These are phyloP conservation scores for Cajanus cajan DNA, from an alignment of 306 rosid genomes.

Conservation along the genomic window DNA sequence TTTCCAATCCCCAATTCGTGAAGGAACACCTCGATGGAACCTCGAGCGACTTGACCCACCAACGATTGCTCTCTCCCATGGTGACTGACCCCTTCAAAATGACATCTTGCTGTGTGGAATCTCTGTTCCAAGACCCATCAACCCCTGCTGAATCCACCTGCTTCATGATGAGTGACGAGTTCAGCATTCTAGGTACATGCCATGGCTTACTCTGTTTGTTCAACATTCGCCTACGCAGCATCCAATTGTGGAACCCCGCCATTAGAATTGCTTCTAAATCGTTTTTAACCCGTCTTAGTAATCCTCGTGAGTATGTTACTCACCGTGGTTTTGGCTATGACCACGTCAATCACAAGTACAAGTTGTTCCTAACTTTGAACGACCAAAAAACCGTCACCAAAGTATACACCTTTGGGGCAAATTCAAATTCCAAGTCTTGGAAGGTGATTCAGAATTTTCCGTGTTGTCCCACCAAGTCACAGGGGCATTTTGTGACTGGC, in stretches of 20 bases:
- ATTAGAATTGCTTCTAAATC: background rate
- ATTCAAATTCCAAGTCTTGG: background rate
- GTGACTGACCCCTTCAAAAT: background rate
- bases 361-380: background rate
- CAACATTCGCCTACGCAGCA: background rate
- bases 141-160: background rate
- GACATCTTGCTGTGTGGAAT: background rate
- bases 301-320: accelerated
- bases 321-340: conserved; percentile 26
- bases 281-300: background rate
- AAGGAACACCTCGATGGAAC: background rate
- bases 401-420: background rate
- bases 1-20: background rate
- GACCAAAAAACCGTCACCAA: background rate
- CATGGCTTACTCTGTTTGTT: conserved; percentile 22
- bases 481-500: conserved; percentile 9
- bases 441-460: background rate
- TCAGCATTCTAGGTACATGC: conserved; percentile 6
- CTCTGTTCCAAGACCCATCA: background rate
- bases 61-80: background rate
- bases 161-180: background rate
- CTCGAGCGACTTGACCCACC: background rate
- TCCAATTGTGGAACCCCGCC: conserved; percentile 28
- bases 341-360: conserved; percentile 23
- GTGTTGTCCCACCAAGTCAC: accelerated